These are phyloP conservation scores for Plantago coronopus DNA, from an alignment of 305 asterid genomes.

Conservation along the genomic window DNA sequence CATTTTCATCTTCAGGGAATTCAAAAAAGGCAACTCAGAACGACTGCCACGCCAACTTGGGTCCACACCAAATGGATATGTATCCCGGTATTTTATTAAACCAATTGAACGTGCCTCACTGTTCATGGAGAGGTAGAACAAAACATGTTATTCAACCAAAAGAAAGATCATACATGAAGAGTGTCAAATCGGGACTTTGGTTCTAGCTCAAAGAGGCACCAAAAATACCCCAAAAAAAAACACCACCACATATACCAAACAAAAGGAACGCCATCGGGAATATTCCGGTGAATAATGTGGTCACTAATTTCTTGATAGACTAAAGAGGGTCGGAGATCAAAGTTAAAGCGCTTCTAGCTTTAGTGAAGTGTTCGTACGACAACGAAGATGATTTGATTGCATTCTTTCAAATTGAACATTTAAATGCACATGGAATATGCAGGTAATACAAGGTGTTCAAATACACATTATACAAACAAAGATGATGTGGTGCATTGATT, in stretches of 20 bases:
- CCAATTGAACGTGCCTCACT: constrained; percentile 75
- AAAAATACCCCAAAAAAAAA: too few species aligned
- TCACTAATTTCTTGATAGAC: too few species aligned
- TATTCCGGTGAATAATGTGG: too few species aligned
- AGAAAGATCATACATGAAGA: neutral
- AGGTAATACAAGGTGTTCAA: too few species aligned
- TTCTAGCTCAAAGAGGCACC: too few species aligned
- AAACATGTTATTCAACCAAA: constrained; percentile 17
- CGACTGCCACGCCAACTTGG: constrained; percentile 99
- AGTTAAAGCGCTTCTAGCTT: constrained; percentile 15
- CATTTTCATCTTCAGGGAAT: constrained; percentile 96
- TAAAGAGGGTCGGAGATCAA: neutral
- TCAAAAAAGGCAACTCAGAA: constrained; percentile 93
- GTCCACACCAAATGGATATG: constrained; percentile 97
- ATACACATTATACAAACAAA: too few species aligned
- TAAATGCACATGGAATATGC: constrained; percentile 2
- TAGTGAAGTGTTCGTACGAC: too few species aligned
- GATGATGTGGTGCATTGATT: constrained; percentile 12
- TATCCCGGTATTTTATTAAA: constrained; percentile 60
- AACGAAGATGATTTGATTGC: constrained; percentile 10
- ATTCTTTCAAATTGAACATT: constrained; percentile 16
- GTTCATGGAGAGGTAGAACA: constrained; percentile 34
- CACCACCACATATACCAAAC: too few species aligned
- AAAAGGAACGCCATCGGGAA: too few species aligned
- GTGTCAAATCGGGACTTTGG: too few species aligned